Base-by-base conservation (phyloP, 176 grass and related monocot species). In the Tillandsia fasciculata region DNA sequence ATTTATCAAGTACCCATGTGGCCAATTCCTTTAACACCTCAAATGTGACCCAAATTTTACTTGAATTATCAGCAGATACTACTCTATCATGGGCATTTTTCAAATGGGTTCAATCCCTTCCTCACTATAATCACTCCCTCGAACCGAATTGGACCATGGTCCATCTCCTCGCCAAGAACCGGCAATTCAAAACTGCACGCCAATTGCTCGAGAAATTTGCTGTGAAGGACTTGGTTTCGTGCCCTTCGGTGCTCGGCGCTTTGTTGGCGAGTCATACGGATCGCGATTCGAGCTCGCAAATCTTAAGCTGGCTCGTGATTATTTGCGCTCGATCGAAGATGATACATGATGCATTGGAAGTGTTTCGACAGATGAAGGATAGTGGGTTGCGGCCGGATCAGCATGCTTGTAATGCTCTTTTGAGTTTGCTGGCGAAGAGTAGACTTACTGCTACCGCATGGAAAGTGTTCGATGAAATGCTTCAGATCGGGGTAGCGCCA, bases 401-500 rank as follows among this genome's bases (percentile, higher is more conserved):
- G n/a, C 80, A 88, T 50, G 85, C 92, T 10, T 87, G 88, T 76
- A 80, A 69, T 48, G 78, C 85, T 1, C 85, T 96, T 22, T 57
- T 89, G 51, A 83, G 78, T 48, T 49, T 83, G 48, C 76, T 96
- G 14, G 88, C 85, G 1, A 96, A 71, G 78, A 70, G 70, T 26
- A 73, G 83, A 74, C 82, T 88, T 42, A 84, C 88, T 51, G 78
- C 85, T 68, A 83, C 83, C 22, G 81, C 88, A 52, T 90, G 78
- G 78, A 91, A 81, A 73, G 80, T 89, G 74, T 91, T 91, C 52
- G 70, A 87, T 67, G 69, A 83, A 52, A 88, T 96, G 72, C 26
- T 64, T 5, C 61, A 14, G 7, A 52, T 74, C 20, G 77, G 82
- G 12, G 63, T 86, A 18, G 72, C 54, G 66, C 49, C 80, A 72